phyloP scores from a whole-genome alignment of 139 green algal species.

The Haematococcus lacustris region DNA sequence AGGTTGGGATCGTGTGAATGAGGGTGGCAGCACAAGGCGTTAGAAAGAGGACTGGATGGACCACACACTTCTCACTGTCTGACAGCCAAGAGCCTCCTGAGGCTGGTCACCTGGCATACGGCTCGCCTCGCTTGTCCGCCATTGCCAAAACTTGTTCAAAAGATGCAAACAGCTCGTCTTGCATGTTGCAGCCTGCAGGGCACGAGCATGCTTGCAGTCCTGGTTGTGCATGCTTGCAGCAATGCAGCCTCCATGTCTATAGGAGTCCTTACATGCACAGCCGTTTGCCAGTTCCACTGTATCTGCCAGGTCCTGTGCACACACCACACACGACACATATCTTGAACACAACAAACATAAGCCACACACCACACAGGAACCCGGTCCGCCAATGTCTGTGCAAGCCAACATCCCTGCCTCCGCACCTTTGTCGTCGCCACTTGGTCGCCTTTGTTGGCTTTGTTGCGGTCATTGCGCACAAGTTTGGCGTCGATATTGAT shows the following conservation, averaged over 20 bases:
- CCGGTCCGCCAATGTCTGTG: too few relatives aligned
- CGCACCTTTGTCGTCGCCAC: conserved; percentile 7
- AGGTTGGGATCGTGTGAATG: too few relatives aligned
- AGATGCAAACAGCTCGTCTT: conserved; percentile 83
- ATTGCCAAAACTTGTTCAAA: conserved; percentile 80
- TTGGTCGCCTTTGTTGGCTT: conserved; percentile 12
- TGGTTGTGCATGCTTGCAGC: background rate
- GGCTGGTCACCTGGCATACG: conserved; percentile 76
- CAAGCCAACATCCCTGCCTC: conserved; percentile 3
- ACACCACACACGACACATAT: too few relatives aligned
- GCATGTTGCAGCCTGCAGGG: conserved; percentile 66
- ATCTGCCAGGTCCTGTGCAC: conserved; percentile 80
- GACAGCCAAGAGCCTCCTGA: too few relatives aligned
- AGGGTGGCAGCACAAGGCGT: too few relatives aligned
- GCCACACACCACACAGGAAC: too few relatives aligned
- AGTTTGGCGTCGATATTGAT: conserved; percentile 95
- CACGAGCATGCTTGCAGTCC: background rate
- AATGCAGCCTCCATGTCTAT: background rate
- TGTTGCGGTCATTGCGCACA: conserved; percentile 57
- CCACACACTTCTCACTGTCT: too few relatives aligned
- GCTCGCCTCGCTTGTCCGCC: conserved; percentile 55
- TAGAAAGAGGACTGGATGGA: too few relatives aligned
- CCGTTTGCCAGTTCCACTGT: conserved; percentile 91
- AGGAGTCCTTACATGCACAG: conserved; percentile 74
- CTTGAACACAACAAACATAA: too few relatives aligned